Evolutionary conservation across 495 filamentous ascomycete genomes (phyloP).

Genomic region (Parathielavia appendiculata): DNA sequence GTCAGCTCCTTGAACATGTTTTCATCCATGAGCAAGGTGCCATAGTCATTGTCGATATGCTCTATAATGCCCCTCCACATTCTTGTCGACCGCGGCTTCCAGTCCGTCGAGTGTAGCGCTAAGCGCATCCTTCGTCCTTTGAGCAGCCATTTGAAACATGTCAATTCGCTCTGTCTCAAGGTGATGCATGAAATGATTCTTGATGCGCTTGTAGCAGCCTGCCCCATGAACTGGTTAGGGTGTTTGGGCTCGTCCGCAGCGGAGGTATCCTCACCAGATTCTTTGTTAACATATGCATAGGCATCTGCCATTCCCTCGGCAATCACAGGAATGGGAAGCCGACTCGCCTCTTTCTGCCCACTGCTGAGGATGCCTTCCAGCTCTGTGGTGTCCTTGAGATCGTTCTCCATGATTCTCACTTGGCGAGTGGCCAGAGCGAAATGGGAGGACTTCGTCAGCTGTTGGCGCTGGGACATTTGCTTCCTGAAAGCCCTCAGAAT

Average conservation of each 20-base stretch:
- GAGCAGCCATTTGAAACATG: constrained; percentile 45
- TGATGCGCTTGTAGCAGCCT: constrained; percentile 49
- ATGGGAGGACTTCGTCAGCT: constrained; percentile 9
- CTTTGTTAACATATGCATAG: constrained; percentile 43
- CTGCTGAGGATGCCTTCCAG: constrained; percentile 35
- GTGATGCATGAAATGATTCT: constrained; percentile 40
- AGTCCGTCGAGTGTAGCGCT: constrained; percentile 31
- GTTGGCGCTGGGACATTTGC: constrained; percentile 25
- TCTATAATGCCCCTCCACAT: not conserved
- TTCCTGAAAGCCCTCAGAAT: constrained; percentile 31
- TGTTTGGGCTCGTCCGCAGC: not conserved
- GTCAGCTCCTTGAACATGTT: constrained; percentile 13
- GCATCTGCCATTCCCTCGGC: constrained; percentile 36
- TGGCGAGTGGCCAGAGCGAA: constrained; percentile 25
- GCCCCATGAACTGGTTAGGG: constrained; percentile 25
- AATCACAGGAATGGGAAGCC: constrained; percentile 48
- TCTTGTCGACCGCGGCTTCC: not conserved
- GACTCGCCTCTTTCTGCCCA: constrained; percentile 49
- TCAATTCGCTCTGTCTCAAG: constrained; percentile 32
- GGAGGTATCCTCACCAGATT: constrained; percentile 35
- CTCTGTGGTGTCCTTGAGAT: constrained; percentile 32
- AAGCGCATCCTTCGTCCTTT: constrained; percentile 34
- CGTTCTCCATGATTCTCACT: constrained; percentile 35
- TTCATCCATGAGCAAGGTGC: constrained; percentile 27
- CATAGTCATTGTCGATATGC: constrained; percentile 38